These are phyloP conservation scores for Lepiota venenata DNA, from an alignment of 768 basidiomycete species.

Conservation along the genomic window DNA sequence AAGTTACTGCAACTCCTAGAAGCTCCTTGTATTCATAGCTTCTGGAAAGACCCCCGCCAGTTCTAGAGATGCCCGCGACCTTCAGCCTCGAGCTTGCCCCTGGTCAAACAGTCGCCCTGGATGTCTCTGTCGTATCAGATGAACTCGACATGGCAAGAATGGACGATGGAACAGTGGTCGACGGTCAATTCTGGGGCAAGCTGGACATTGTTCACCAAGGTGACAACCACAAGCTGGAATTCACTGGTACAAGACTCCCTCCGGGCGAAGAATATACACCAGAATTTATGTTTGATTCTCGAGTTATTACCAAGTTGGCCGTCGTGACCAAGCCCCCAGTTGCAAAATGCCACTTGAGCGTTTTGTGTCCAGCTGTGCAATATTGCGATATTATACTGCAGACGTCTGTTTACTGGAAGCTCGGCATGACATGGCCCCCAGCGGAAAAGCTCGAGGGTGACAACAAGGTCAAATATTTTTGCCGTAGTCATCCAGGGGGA, in stretches of 20 bases:
- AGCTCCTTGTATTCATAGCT: background rate
- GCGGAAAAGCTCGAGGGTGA: constrained; percentile 52
- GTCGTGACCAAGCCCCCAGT: constrained; percentile 70
- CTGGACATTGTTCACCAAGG: constrained; percentile 78
- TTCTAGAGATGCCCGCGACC: constrained; percentile 82
- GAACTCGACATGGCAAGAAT: constrained; percentile 90
- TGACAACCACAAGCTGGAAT: constrained; percentile 78
- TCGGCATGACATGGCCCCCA: constrained; percentile 76
- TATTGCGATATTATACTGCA: constrained; percentile 78
- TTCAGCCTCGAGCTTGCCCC: constrained; percentile 81
- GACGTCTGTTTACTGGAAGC: constrained; percentile 71
- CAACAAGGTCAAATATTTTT: constrained; percentile 78
- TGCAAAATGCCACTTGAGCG: constrained; percentile 73
- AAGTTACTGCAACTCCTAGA: constrained; percentile 19
- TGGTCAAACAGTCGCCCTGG: constrained; percentile 76
- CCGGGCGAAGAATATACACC: constrained; percentile 59
- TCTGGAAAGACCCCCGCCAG: constrained; percentile 53
- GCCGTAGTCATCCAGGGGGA: constrained; percentile 82
- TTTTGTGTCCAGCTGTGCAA: constrained; percentile 68
- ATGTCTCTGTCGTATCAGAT: constrained; percentile 74
- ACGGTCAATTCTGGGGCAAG: constrained; percentile 87
- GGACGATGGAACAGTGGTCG: constrained; percentile 86
- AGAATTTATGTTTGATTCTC: constrained; percentile 72
- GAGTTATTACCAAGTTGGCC: constrained; percentile 74
- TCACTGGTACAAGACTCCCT: constrained; percentile 71